phyloP scores from a whole-genome alignment of 331 rosid species.

The Acacia concinna region DNA sequence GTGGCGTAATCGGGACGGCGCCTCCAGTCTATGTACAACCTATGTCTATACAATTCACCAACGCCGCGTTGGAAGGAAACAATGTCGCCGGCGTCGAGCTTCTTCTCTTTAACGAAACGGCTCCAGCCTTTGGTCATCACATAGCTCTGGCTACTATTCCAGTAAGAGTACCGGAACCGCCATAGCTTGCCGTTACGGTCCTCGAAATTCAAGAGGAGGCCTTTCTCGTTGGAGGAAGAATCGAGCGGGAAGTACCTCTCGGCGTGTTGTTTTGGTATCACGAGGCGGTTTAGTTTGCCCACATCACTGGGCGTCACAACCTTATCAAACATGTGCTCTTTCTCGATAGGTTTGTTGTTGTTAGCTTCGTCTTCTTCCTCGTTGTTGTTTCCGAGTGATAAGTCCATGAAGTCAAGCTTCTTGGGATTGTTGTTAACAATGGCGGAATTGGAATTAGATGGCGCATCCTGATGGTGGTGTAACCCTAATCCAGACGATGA shows the following conservation, averaged over 20 bases:
- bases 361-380: conserved; percentile 24
- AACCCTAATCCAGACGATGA: conserved; percentile 41
- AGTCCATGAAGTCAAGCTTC: conserved; percentile 39
- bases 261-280: conserved; percentile 83
- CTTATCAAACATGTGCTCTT: conserved; percentile 88
- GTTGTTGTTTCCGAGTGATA: conserved; percentile 27
- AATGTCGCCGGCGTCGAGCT: conserved; percentile 78
- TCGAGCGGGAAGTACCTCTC: conserved; percentile 81
- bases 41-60: conserved; percentile 40
- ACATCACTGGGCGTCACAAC: conserved; percentile 93
- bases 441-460: conserved; percentile 6
- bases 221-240: conserved; percentile 63
- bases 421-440: not conserved
- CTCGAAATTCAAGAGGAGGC: conserved; percentile 67
- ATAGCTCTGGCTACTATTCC: conserved; percentile 96
- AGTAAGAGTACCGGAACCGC: conserved; percentile 82
- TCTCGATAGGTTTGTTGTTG: conserved; percentile 37
- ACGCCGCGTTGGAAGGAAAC: conserved; percentile 72
- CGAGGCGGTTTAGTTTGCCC: conserved; percentile 80
- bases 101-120: conserved; percentile 89
- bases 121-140: conserved; percentile 97
- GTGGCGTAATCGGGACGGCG: conserved; percentile 51
- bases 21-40: conserved; percentile 71
- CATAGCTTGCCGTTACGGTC: conserved; percentile 70
- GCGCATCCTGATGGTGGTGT: conserved; percentile 34